Evolutionary conservation across 768 basidiomycete genomes (phyloP), one percentile per base, ranked within the genome.

Genomic region (Lactifluus hygrophoroides): DNA sequence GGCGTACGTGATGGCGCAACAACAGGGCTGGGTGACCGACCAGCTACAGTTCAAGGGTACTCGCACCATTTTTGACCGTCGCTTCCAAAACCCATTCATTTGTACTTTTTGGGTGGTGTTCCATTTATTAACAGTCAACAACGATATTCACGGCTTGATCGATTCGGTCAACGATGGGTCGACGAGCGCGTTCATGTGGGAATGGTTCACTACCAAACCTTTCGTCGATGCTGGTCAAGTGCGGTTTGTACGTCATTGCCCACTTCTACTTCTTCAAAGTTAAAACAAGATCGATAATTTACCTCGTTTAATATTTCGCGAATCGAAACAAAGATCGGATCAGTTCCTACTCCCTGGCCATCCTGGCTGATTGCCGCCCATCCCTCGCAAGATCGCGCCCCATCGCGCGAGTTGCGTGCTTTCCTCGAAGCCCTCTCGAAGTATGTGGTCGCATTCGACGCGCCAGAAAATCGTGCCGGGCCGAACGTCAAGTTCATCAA

Each of bases 351-450:
- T 0, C 95, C 95, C 0, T 99, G 95, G 95, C 90, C 94, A 14
- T 94, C 92, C 0, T 99, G 95, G 95, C 74, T 90, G 57, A 90
- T 98, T 66, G 94, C 90, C 25, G 91, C 91, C 8, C 87, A 91
- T 63, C 86, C 86, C 0, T 76, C 76, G 13, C 66, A 77, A 17
- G 70, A 76, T n/a, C 80, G 86, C 16, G 82, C 85, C 28, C 70
- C 80, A 4, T 59, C 78, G 0, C 65, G 69, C 1, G 75, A 74
- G 0, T 73, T 93, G 14, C 69, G 70, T 17, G 51, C 69, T 3
- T 96, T 96, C 73, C 74, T 97, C 14, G 58, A 74, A 5, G 69
- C 72, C 27, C 78, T 97, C 21, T 81, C 87, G 5, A 71, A 65
- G 5, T 83, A 85, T 66, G 87, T 94, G 19, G 76, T 75, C 27